These are phyloP conservation scores for Cryptosporidium viatorum DNA, from an alignment of 169 alveolate genomes.

Conservation along the genomic window DNA sequence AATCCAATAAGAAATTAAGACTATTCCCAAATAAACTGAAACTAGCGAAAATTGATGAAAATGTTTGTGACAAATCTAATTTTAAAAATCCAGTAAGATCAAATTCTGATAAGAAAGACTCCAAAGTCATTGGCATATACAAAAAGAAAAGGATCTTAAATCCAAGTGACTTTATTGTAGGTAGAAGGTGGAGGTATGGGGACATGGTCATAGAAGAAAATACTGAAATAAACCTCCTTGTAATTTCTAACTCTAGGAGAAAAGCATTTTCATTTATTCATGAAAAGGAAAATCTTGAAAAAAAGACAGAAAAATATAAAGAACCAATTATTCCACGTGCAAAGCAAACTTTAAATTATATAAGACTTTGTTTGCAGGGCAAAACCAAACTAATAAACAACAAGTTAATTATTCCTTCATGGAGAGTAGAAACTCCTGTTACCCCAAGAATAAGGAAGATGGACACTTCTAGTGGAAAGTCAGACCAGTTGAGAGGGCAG, in stretches of 20 bases:
- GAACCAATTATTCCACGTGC: constrained; percentile 12
- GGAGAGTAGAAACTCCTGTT: constrained; percentile 63
- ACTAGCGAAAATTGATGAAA: constrained; percentile 7
- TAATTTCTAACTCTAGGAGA: constrained; percentile 53
- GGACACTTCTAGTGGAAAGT: constrained; percentile 1
- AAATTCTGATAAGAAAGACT: background rate
- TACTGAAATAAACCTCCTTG: constrained; percentile 16
- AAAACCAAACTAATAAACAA: constrained; percentile 44
- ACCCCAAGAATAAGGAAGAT: constrained; percentile 52
- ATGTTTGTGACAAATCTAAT: background rate
- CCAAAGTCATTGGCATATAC: background rate
- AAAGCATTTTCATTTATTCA: constrained; percentile 49
- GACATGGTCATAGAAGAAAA: constrained; percentile 30
- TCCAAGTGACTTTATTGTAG: constrained; percentile 46
- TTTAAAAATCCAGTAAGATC: background rate
- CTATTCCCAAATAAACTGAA: constrained; percentile 28
- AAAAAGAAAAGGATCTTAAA: constrained; percentile 34
- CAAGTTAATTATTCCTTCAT: constrained; percentile 51
- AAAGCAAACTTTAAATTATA: constrained; percentile 50
- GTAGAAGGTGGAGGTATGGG: constrained; percentile 52
- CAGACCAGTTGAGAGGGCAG: constrained; percentile 24
- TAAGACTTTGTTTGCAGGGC: constrained; percentile 55
- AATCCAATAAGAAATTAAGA: constrained; percentile 9
- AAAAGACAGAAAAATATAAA: constrained; percentile 26
- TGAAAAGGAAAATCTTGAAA: constrained; percentile 26